These are phyloP conservation scores for Aulographum hederae DNA, from an alignment of 2,329 filamentous ascomycete genomes.

Conservation along the genomic window DNA sequence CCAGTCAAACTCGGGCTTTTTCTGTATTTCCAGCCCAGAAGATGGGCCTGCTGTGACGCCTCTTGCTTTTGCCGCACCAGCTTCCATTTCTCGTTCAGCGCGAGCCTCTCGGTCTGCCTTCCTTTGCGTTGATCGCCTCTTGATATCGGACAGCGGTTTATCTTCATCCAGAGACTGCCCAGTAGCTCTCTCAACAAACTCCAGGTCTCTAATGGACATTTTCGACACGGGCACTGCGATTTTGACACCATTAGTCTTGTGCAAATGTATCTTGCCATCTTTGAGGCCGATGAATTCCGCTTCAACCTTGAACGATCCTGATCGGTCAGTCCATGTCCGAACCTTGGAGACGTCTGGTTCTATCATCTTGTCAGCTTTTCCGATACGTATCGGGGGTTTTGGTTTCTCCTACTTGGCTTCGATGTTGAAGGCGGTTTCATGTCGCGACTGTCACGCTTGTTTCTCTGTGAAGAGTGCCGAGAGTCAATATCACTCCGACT, in stretches of 20 bases:
- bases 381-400: no score
- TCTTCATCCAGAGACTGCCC: conserved; percentile 80
- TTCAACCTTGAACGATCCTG: conserved; percentile 91
- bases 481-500: conserved; percentile 49
- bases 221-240: conserved; percentile 91
- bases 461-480: conserved; percentile 50
- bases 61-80: conserved; percentile 9
- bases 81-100: conserved; percentile 3
- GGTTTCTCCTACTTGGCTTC: no score
- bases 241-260: conserved; percentile 96
- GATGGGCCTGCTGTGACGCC: conserved; percentile 30
- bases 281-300: conserved; percentile 89
- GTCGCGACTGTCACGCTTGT: conserved; percentile 40
- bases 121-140: conserved; percentile 28
- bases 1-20: conserved; percentile 80
- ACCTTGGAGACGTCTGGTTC: conserved; percentile 72
- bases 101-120: conserved; percentile 26
- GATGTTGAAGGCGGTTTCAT: no score
- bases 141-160: conserved; percentile 76
- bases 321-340: conserved; percentile 86
- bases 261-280: conserved; percentile 92
- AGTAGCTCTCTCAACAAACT: conserved; percentile 82
- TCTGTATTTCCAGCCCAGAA: conserved; percentile 41
- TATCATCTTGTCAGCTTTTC: conserved; percentile 17
- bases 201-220: conserved; percentile 88